These are phyloP conservation scores for Candida railenensis DNA, from an alignment of 805 yeast genomes.

Conservation along the genomic window DNA sequence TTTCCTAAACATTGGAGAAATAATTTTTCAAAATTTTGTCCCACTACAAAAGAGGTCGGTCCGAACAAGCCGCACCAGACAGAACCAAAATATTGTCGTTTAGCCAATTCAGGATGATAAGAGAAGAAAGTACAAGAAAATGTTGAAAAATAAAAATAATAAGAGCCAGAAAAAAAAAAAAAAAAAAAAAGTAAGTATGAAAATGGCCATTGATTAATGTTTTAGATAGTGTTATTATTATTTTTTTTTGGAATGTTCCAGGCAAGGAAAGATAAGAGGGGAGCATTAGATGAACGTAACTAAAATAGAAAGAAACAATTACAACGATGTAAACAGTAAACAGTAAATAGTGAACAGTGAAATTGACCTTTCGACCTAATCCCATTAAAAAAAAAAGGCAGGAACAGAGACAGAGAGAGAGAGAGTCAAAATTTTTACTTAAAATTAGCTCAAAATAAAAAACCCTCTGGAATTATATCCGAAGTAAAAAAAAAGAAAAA, in stretches of 20 bases:
- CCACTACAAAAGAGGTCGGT: neutral
- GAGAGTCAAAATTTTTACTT: too few relatives aligned
- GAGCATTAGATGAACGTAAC: too few relatives aligned
- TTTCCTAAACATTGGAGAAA: neutral
- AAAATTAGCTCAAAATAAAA: too few relatives aligned
- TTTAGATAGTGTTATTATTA: neutral
- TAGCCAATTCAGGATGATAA: conserved; percentile 2
- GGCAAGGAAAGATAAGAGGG: neutral
- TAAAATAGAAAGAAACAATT: too few relatives aligned
- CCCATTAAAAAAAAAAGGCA: too few relatives aligned
- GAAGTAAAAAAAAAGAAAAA: too few relatives aligned
- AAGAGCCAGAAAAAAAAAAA: neutral
- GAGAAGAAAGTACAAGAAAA: neutral
- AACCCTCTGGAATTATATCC: too few relatives aligned
- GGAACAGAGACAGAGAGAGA: too few relatives aligned
- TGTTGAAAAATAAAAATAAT: neutral
- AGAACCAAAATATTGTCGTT: conserved; percentile 1
- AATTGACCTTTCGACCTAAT: too few relatives aligned
- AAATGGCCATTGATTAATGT: neutral
- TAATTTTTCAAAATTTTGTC: too few relatives aligned
- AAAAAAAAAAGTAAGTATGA: neutral
- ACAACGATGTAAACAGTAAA: too few relatives aligned
- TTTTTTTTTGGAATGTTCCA: neutral
- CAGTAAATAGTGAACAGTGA: too few relatives aligned
- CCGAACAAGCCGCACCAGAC: conserved; percentile 2